A percentile compares a stretch with the other conserved stretches of the same genome.
Conservation (phyloP, 108 stramenopile species). For the Pseudonitzschia multiseries region DNA sequence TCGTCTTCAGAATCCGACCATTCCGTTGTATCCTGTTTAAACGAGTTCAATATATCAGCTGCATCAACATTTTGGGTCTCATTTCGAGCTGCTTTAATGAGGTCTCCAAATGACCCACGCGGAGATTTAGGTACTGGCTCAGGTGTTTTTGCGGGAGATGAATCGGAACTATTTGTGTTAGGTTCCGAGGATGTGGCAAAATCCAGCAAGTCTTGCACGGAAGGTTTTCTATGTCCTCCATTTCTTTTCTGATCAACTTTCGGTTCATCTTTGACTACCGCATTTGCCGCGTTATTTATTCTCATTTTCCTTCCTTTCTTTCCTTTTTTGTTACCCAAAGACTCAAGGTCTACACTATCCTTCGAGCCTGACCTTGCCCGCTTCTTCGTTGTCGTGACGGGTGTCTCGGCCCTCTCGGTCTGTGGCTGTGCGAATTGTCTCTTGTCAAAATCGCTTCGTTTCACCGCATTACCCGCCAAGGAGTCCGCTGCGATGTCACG, state of each 20-base stretch:
- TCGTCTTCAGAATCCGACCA: constrained; percentile 37
- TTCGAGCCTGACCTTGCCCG: constrained; percentile 14
- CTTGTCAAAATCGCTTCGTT: constrained; percentile 31
- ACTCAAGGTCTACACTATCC: constrained; percentile 18
- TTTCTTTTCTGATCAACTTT: neutral
- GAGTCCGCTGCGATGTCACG: constrained; percentile 39
- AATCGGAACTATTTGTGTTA: neutral
- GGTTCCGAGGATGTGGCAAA: constrained; percentile 14
- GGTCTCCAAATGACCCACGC: constrained; percentile 26
- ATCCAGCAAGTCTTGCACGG: constrained; percentile 27
- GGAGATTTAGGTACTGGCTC: neutral
- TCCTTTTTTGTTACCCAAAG: neutral
- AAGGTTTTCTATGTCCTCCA: constrained; percentile 12
- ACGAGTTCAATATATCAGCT: constrained; percentile 22
- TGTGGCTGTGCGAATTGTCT: constrained; percentile 28
- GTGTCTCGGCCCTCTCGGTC: neutral
- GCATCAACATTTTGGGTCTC: constrained; percentile 35
- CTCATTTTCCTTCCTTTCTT: constrained; percentile 9
- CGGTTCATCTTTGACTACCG: neutral
- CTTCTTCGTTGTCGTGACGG: constrained; percentile 18
- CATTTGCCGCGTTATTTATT: neutral
- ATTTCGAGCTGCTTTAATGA: constrained; percentile 35
- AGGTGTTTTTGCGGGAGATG: neutral
- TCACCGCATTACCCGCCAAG: constrained; percentile 30
- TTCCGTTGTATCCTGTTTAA: constrained; percentile 31